Base-by-base conservation (phyloP, 306 rosid genomes). In the Alnus rubra region DNA sequence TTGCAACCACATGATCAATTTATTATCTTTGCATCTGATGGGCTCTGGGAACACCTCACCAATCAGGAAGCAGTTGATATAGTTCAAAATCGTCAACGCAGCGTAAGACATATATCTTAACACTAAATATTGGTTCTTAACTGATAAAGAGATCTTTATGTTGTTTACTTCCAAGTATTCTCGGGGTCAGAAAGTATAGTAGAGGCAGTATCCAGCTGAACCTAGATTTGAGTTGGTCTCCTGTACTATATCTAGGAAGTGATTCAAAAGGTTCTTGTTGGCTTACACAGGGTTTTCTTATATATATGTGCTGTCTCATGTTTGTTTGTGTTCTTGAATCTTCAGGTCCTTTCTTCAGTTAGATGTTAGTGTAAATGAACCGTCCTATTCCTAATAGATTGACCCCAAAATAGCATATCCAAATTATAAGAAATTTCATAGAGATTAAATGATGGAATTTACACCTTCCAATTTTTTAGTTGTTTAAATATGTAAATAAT, bases 61-160 rank as follows among this genome's bases (percentile, higher is more conserved):
- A 94, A 94, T 84, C 98, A 94, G 88, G 90, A 91, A 85, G 98
- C 97, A n/a, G 98, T 91, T 64, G 89, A 93, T 85, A 86, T 93
- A 78, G 96, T 93, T 86, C 96, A 88, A 80, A 94, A 90, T 62
- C 90, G 85, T 80, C 86, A 92, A 37, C 94, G 82, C 69, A 74
- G 33, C 23, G 98, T 93, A 86, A 91, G 92, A 79, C 78, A 49
- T 65, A 76, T 63, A 79, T 47, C 42, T 74, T 51, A 62, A 64
- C n/a, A 33, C 74, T 58, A 14, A 73, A 76, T 39, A 51, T 48
- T 76, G 16, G 63, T 69, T 13, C 75, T 77, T 55, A 72, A 42
- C 23, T 45, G 33, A 44, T 69, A 9, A 69, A 58, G n/a, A 68
- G n/a, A 33, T 59, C 16, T 37, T 37, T 16, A 33, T 14, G 47